A percentile compares a stretch with the other conserved stretches of the same genome.
phyloP scores from a whole-genome alignment of 2,329 filamentous ascomycete species.

The Sphaceloma murrayae region DNA sequence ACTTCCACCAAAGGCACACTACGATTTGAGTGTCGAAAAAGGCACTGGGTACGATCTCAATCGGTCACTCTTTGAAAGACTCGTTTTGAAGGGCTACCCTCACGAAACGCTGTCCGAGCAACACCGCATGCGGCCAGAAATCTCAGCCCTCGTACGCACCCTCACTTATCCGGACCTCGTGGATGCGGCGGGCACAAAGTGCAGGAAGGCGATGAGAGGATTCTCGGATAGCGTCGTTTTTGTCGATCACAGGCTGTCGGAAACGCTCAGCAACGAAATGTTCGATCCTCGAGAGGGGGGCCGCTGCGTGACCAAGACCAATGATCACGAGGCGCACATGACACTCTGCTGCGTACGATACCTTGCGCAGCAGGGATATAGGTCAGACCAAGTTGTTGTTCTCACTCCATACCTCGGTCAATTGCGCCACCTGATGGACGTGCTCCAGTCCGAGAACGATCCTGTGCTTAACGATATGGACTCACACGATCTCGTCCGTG shows the following conservation, averaged over 20 bases:
- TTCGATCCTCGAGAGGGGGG: too few species aligned
- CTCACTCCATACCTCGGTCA: conserved; percentile 58
- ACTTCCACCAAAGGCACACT: conserved; percentile 48
- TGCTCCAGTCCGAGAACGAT: conserved; percentile 43
- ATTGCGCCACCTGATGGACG: conserved; percentile 41
- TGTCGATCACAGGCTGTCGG: too few species aligned
- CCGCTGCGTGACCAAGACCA: too few species aligned
- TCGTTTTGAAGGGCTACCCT: conserved; percentile 35
- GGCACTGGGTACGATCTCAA: conserved; percentile 48
- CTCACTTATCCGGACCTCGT: conserved; percentile 49
- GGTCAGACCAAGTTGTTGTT: conserved; percentile 54
- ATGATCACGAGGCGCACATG: conserved; percentile 56
- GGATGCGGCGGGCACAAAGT: too few species aligned
- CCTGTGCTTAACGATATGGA: conserved; percentile 58
- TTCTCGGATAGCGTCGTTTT: too few species aligned
- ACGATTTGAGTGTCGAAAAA: conserved; percentile 44
- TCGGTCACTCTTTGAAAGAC: conserved; percentile 52
- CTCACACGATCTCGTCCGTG: conserved; percentile 39
- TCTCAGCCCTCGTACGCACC: conserved; percentile 48
- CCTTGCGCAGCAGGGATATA: conserved; percentile 55
- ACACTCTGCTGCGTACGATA: too few species aligned
- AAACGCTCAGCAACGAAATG: too few species aligned
- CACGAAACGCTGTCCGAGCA: conserved; percentile 46
- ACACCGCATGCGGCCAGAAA: conserved; percentile 55
- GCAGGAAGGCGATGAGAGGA: too few species aligned